Conservation (phyloP, 805 yeast genomes). For the Kregervanrija delftensis region DNA sequence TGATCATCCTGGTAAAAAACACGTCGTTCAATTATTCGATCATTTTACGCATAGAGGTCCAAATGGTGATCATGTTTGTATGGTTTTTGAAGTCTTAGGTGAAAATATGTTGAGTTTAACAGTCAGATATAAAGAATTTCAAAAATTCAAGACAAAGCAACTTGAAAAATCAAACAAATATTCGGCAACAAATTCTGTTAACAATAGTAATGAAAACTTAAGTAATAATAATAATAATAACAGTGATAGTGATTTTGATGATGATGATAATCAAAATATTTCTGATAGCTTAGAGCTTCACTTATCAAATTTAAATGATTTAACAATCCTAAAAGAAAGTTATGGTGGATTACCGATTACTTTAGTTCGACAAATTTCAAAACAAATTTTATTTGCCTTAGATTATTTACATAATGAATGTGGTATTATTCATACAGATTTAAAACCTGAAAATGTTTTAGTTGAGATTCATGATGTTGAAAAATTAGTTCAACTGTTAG, state of each 20-base stretch:
- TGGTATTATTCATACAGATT: constrained; percentile 67
- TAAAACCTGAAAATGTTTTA: constrained; percentile 67
- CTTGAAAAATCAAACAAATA: constrained; percentile 12
- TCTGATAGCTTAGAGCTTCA: constrained; percentile 16
- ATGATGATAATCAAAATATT: constrained; percentile 2
- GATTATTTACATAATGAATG: constrained; percentile 55
- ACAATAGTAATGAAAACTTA: background rate
- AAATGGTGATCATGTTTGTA: constrained; percentile 56
- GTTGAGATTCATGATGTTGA: constrained; percentile 50
- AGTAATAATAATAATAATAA: background rate
- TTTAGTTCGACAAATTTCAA: constrained; percentile 48
- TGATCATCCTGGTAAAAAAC: constrained; percentile 43
- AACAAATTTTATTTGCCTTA: constrained; percentile 47
- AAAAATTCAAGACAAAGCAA: constrained; percentile 25
- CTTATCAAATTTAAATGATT: constrained; percentile 22
- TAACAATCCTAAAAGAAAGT: constrained; percentile 31
- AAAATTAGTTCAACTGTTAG: constrained; percentile 38
- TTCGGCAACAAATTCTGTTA: constrained; percentile 3
- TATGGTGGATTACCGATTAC: constrained; percentile 50
- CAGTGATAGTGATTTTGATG: constrained; percentile 1
- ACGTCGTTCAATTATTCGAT: constrained; percentile 47
- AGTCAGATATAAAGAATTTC: constrained; percentile 38
- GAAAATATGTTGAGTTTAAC: constrained; percentile 49
- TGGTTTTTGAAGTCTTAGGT: constrained; percentile 62
- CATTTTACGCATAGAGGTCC: constrained; percentile 53